A percentile compares a stretch with the other conserved stretches of the same genome.
Evolutionary conservation across 2,329 filamentous ascomycete species (phyloP).

Genomic region (Ceratocystis ficicola): DNA sequence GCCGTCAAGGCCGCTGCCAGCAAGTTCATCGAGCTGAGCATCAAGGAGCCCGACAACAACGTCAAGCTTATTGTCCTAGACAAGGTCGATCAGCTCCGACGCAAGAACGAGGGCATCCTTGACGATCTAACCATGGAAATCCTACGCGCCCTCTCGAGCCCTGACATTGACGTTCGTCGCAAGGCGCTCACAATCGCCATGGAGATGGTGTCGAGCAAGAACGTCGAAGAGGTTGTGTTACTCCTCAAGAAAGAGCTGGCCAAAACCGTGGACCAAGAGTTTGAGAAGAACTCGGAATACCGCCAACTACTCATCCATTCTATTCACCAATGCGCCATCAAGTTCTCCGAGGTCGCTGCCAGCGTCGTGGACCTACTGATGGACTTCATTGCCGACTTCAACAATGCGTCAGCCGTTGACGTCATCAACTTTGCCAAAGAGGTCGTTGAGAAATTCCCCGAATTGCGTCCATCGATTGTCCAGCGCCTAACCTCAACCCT

Average conservation of each 20-base stretch:
- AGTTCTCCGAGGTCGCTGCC: constrained; percentile 94
- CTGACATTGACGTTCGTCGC: constrained; percentile 87
- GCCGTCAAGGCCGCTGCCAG: constrained; percentile 91
- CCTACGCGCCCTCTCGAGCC: constrained; percentile 81
- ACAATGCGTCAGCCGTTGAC: constrained; percentile 90
- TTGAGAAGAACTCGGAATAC: constrained; percentile 96
- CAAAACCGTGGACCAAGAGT: constrained; percentile 96
- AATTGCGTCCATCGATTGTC: constrained; percentile 75
- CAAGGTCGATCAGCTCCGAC: constrained; percentile 74
- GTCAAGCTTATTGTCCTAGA: constrained; percentile 97
- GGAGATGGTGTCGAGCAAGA: constrained; percentile 98
- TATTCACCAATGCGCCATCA: constrained; percentile 97
- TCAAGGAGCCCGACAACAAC: constrained; percentile 97
- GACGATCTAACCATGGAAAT: constrained; percentile 97
- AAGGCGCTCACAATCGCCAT: constrained; percentile 84
- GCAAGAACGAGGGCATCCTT: constrained; percentile 79
- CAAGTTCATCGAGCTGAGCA: constrained; percentile 93
- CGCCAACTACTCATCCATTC: constrained; percentile 90
- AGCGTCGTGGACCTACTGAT: constrained; percentile 94
- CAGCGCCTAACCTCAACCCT: constrained; percentile 80
- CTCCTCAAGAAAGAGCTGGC: constrained; percentile 93
- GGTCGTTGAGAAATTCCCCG: constrained; percentile 94
- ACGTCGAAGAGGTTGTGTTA: constrained; percentile 93
- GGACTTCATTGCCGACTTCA: constrained; percentile 98
- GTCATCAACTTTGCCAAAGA: constrained; percentile 99